These are phyloP conservation scores for Suillus sp. DNA, from an alignment of 768 basidiomycete genomes.

Conservation along the genomic window DNA sequence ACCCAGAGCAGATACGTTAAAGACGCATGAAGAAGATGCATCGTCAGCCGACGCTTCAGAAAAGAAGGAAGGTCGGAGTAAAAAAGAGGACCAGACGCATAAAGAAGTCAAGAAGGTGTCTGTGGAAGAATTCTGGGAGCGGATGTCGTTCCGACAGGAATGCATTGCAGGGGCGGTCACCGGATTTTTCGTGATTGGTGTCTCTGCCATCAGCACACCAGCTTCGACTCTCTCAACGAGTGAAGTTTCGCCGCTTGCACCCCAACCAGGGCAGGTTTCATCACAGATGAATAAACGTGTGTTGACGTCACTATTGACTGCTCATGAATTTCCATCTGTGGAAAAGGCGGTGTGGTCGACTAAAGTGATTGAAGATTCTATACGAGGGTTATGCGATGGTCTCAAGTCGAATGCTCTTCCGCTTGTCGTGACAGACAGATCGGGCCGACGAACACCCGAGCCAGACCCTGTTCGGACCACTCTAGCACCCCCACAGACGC, in stretches of 20 bases:
- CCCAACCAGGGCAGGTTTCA: slow-evolving; percentile 63
- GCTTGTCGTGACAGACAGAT: slow-evolving; percentile 22
- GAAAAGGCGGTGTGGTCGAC: slow-evolving; percentile 70
- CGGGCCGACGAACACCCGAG: slow-evolving; percentile 46
- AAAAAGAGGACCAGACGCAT: slow-evolving; percentile 40
- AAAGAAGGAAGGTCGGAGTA: slow-evolving; percentile 24
- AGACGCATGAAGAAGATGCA: slow-evolving; percentile 25
- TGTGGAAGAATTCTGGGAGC: slow-evolving; percentile 92
- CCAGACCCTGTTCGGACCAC: slow-evolving; percentile 25
- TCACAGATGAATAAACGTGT: slow-evolving; percentile 70
- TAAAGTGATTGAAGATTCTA: slow-evolving; percentile 66
- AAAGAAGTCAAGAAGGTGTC: slow-evolving; percentile 63
- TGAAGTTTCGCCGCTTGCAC: slow-evolving; percentile 47
- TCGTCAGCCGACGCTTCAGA: slow-evolving; percentile 30
- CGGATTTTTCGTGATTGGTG: slow-evolving; percentile 83
- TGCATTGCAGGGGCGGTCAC: slow-evolving; percentile 89
- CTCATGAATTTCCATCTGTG: slow-evolving; percentile 74
- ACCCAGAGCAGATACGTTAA: slow-evolving; percentile 33
- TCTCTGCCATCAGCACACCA: slow-evolving; percentile 35
- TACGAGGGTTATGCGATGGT: slow-evolving; percentile 73
- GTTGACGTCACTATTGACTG: slow-evolving; percentile 64
- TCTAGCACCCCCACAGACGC: slow-evolving; percentile 54
- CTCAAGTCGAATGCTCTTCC: slow-evolving; percentile 36
- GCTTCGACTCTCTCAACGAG: slow-evolving; percentile 16
- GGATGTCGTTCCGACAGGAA: slow-evolving; percentile 96